Base-by-base conservation (phyloP, 257 asterid genomes). In the Leonotis leonurus region DNA sequence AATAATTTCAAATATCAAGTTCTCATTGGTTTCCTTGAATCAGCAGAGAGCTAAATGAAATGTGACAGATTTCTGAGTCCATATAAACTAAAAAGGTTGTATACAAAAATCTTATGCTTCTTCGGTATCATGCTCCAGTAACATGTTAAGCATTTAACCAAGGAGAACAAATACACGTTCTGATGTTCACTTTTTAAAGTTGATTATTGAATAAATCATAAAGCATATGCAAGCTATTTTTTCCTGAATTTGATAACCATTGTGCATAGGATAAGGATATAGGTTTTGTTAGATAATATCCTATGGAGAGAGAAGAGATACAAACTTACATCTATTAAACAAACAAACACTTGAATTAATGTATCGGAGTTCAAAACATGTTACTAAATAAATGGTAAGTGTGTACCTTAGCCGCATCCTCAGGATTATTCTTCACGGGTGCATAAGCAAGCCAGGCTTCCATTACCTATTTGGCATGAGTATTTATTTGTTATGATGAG, bases 361-460 rank as follows among this genome's bases (percentile, higher is more conserved):
- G 37, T 57, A 40, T 45, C 67, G 5, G 20, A 18, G 32, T 18
- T 46, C 14, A 24, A 40, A 9, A 27, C 20, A 3, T 10, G 13
- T 51, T 17, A n/a, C 21, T 24, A 3, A 3, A 14, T 12, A 29
- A 24, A 55, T 62, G 68, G 66, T 22, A 36, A 33, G 16, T 58
- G 27, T 27, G 41, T 36, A 30, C 99, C 99, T 93, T 93, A 60
- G 97, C 96, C 7, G 99, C 99, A 79, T 93, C 99, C 76, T 93
- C 99, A 10, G 96, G 99, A 73, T 93, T 93, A 77, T 89, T 93
- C 83, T 93, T 93, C 60, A 93, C 99, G 67, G 99, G 99, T 60
- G 99, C 95, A 81, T 93, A 93, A 64, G 97, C 99, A 58, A 89
- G 78, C 99, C 99, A 89, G 64, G 86, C 52, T 72, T 93, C 99